Base-by-base conservation (phyloP, 352 stramenopile genomes). In the Globisporangium camurandrum region DNA sequence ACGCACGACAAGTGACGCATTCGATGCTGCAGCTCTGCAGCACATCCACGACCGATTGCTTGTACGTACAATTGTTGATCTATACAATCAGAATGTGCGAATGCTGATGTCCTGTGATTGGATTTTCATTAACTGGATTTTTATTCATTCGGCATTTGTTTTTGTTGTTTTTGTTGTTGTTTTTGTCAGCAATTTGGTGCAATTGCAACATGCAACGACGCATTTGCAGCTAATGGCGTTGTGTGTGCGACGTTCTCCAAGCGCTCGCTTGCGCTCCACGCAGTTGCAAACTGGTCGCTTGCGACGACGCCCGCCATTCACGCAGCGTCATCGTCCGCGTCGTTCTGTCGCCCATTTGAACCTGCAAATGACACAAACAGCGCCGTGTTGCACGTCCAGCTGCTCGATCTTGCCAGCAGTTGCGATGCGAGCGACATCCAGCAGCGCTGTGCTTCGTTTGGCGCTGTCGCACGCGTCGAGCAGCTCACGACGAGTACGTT, bases 241-340 rank as follows among this genome's bases (percentile, higher is more conserved):
- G 54, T 93, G 9, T 85, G 91, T 46, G 84, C 69, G 53, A 90
- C 79, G 38, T 93, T 78, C 44, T 84, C 71, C 46, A 71, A 90
- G 51, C 67, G 88, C 20, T 71, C 75, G 43, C 71, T 66, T 37
- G 79, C 83, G n/a, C 71, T 88, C 14, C 61, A 58, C 1, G 69
- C 71, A 0, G 69, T 84, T 17, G 76, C 85, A 40, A 45, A 61
- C 48, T 89, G 66, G 73, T 16, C 36, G 10, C 3, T 16, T 2
- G 31, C 31, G 31, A 3, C 31, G 8, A 39, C 14, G 14, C 33
- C 17, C 30, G 12, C 9, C 30, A 34, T 34, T 17, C 33, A 39
- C 12, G 33, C 33, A 62, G 59, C 44, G 64, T 59, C 0, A 56
- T 11, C 33, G 23, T 22, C 16, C 14, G 24, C 30, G 33, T 57